Base-by-base conservation (phyloP, 73 alveolate genomes). In the Paramecium biaurelia region DNA sequence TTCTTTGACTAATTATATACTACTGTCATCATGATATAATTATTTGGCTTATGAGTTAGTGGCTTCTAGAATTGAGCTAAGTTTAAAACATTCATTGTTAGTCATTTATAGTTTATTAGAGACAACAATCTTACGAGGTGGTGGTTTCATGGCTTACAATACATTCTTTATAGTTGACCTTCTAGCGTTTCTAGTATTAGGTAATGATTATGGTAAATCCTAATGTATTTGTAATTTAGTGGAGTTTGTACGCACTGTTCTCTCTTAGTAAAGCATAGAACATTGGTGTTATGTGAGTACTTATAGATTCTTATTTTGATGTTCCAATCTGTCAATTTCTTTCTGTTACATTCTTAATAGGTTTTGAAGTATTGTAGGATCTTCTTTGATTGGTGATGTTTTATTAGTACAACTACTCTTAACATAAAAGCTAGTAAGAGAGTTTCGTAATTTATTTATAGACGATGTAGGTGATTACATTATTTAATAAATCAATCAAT, bases 311-410 rank as follows among this genome's bases (percentile, higher is more conserved):
- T 45, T 38, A 42, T 79, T 79, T n/a, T 79, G 47, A 43, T 79
- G 90, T 43, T 79, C 90, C 41, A 79, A 47, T 79, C 90, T 38
- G 5, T 79, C 90, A 12, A 79, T 79, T 45, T 79, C 90, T 45
- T 79, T 79, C 45, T 79, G 74, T 45, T 79, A 63, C 90, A 79
- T 79, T 79, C 90, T 79, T 8, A 79, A 23, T 3, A 79, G 41
- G 5, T 45, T 79, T 21, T 79, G 23, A 9, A 63, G 41, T 11
- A 63, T 63, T 23, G 41, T 11, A 12, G 41, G 84, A 26, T 63
- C 84, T 26, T 63, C 84, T 63, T 63, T 63, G 21, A 63, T 32
- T 28, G 84, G 84, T 24, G 84, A 63, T n/a, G 68, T 53, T 23
- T 53, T 53, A 4, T 53, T 53, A 14, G 84, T 26, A 5, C 49